These are phyloP conservation scores for Candida nanaspora DNA, from an alignment of 805 yeast genomes.

Conservation along the genomic window DNA sequence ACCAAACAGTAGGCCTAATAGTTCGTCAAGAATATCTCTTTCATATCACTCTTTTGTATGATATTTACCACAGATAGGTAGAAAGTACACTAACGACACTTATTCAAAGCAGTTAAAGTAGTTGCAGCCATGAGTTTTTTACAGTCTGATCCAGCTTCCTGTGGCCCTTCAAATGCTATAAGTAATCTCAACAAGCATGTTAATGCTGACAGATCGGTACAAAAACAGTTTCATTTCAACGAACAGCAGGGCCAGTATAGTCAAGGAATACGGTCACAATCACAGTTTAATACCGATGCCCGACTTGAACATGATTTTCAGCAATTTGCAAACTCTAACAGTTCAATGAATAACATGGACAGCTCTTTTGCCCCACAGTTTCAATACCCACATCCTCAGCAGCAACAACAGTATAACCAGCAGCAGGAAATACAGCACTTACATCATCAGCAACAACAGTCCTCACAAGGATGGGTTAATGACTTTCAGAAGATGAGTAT, in stretches of 20 bases:
- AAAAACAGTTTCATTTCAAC: not conserved
- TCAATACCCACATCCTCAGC: not conserved
- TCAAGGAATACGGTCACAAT: not conserved
- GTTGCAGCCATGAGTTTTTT: slow-evolving; percentile 4
- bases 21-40: too few species aligned
- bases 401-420: slow-evolving; percentile 1
- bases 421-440: too few species aligned
- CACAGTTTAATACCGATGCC: not conserved
- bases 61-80: too few species aligned
- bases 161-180: slow-evolving; percentile 2
- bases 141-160: slow-evolving; percentile 1
- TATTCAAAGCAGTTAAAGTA: too few species aligned
- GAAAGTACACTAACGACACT: too few species aligned
- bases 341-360: not conserved
- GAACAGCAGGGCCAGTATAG: not conserved
- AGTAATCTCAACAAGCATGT: not conserved
- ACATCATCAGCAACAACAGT: slow-evolving; percentile 1
- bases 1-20: too few species aligned
- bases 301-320: not conserved
- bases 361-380: not conserved
- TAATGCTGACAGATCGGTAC: not conserved
- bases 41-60: too few species aligned
- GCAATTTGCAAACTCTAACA: not conserved
- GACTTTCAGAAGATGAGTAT: slow-evolving; percentile 16
- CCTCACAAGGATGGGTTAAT: slow-evolving; percentile 12